Evolutionary conservation across 1,284 basidiomycete genomes (phyloP), one percentile per base, ranked within the genome.

Genomic region (Puccinia hordei): DNA sequence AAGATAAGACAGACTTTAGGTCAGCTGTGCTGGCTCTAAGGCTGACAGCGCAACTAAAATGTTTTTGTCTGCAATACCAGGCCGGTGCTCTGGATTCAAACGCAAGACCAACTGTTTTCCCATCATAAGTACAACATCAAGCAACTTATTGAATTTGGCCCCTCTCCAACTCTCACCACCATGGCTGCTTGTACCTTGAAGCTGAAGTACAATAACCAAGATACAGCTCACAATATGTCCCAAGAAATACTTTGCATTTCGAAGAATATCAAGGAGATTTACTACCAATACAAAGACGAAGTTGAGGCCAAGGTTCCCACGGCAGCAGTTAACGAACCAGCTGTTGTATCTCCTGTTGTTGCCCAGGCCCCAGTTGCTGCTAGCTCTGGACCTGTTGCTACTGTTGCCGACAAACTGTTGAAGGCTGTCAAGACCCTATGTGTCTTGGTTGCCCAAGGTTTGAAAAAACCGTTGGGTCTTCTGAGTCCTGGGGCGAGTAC

Each of bases 401-500:
- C 90, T 81, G 89, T 97, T 72, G 92, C 95, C 41, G 96, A 99
- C 83, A 93, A 89, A 68, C 96, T 96, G 0, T 89, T 98, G 86
- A 95, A 94, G 87, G 93, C 96, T 8, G 88, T 92, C 83, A 96
- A 99, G 83, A 92, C 96, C 38, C 90, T 99, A 55, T 89, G 90
- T 72, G 90, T 91, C 84, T 92, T 99, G 86, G 92, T 99, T 81
- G 94, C 96, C 0, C 96, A 99, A 88, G 98, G 99, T 88, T 88
- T 99, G 85, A 99, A 99, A 91, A 99, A 98, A 89, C 90, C 88
- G 82, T 89, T 95, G 51, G 89, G 96, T 91, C 88, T 81, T 95
- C 95, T n/a, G 95, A 98, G 87, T 94, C 93, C 85, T 99, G 96
- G 97, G 95, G 95, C 82, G 95, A 98, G 87, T 99, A 99, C 86